Percentiles rank a stretch among this genome's conserved stretches.
Evolutionary conservation across 768 basidiomycete species (phyloP).

Genomic region (Scleroderma citrinum): DNA sequence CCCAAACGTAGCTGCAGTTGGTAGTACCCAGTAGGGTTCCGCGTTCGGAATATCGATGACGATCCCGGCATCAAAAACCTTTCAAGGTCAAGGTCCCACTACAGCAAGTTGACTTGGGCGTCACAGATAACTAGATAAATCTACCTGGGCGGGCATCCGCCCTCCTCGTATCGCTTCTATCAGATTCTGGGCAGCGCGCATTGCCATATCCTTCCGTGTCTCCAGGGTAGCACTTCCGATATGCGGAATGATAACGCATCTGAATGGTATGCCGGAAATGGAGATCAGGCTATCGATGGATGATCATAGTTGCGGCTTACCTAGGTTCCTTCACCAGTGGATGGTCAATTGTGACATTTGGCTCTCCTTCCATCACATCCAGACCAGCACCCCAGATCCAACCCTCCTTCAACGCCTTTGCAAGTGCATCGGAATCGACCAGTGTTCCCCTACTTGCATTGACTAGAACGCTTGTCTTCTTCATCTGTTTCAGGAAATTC

Average conservation of each 20-base stretch:
- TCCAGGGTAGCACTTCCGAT: conserved; percentile 87
- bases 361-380: conserved; percentile 94
- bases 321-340: conserved; percentile 73
- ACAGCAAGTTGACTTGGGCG: no score
- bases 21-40: no score
- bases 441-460: conserved; percentile 83
- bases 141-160: conserved; percentile 51
- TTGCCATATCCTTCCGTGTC: conserved; percentile 79
- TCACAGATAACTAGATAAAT: conserved; percentile 20
- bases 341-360: conserved; percentile 65
- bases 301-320: conserved; percentile 32
- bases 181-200: conserved; percentile 63
- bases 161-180: conserved; percentile 41
- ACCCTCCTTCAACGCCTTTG: conserved; percentile 64
- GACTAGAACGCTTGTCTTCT: conserved; percentile 72
- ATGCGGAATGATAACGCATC: conserved; percentile 82
- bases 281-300: neutral
- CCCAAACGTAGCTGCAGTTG: no score
- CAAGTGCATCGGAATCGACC: conserved; percentile 87
- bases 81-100: no score
- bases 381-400: conserved; percentile 91
- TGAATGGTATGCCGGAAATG: conserved; percentile 19
- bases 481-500: conserved; percentile 76
- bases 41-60: neutral
- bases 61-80: neutral